phyloP scores from a whole-genome alignment of 345 rosid genomes.

The Corchorus olitorius region DNA sequence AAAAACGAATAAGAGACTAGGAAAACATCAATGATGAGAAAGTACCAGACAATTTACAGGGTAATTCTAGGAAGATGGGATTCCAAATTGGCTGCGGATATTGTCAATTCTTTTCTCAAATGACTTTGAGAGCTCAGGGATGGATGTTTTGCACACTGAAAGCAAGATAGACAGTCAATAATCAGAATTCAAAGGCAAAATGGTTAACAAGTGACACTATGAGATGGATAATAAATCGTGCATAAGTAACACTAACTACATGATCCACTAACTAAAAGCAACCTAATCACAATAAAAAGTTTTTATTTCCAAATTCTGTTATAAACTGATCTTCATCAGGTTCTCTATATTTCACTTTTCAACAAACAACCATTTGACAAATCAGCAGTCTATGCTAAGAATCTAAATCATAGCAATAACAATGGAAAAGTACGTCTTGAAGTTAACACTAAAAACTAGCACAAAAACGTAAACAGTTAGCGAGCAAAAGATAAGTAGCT shows the following conservation, averaged over 20 bases:
- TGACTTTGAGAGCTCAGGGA: constrained; percentile 48
- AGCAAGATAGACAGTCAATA: constrained; percentile 4
- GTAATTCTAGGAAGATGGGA: constrained; percentile 26
- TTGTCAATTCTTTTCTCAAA: constrained; percentile 41
- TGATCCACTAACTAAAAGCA: background rate
- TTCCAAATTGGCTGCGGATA: constrained; percentile 45
- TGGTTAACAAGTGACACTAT: too few relatives aligned
- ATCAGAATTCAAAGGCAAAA: constrained; percentile 9
- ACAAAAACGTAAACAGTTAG: background rate
- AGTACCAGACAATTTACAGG: constrained; percentile 1
- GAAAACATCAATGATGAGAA: background rate
- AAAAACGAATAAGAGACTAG: too few relatives aligned
- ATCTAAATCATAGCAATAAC: background rate
- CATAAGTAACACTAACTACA: background rate
- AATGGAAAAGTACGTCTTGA: background rate
- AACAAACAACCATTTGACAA: background rate
- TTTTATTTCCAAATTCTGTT: background rate
- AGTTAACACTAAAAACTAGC: background rate
- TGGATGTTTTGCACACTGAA: constrained; percentile 54
- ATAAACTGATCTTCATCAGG: background rate
- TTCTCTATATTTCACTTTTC: background rate
- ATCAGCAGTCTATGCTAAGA: background rate
- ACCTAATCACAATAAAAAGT: background rate
- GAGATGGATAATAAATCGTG: background rate
- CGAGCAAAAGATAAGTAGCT: background rate